Base-by-base conservation (phyloP, 768 basidiomycete genomes). In the Imleria badia region DNA sequence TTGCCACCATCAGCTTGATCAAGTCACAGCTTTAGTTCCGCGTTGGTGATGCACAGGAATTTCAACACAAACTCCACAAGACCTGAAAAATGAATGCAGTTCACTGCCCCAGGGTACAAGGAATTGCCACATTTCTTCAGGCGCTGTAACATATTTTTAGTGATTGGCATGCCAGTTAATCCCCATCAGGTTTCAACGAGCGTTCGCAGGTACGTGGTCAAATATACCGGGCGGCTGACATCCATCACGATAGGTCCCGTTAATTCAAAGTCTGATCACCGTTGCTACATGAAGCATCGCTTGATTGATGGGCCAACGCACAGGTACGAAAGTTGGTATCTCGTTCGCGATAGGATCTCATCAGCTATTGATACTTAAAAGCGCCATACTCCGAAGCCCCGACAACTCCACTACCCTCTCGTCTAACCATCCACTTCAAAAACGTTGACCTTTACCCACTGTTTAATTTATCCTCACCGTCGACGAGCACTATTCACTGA, bases 321-420 rank as follows among this genome's bases (percentile, higher is more conserved):
- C 38, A 54, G 51, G 44, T 36, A 41, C 31, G 34, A 11, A 13
- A 29, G 13, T 38, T 29, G 19, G 30, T 36, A 42, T 45, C 42
- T 35, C 45, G 19, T 34, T 30, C 42, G 7, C 20, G 14, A 30
- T 17, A 12, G n/a, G 30, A 30, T 11, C 23, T 11, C 49, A 23
- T 23, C 41, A n/a, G 30, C 31, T 31, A 8, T 22, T 14, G 23
- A 45, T 58, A 52, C 51, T 50, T 62, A 62, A 62, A 62, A 34
- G 23, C 8, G 15, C 22, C 17, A 26, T 22, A 8, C n/a, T 9
- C 15, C 5, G 15, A 30, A 8, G 8, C 8, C 6, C 5, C n/a
- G 20, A 23, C 31, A 29, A 40, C 9, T 10, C 44, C 43, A 58
- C 23, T 39, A 6, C 30, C 31, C 36, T 45, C 39, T 31, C 40